These are phyloP conservation scores for Pyrenochaeta sp. DNA, from an alignment of 2,329 filamentous ascomycete genomes.

Conservation along the genomic window DNA sequence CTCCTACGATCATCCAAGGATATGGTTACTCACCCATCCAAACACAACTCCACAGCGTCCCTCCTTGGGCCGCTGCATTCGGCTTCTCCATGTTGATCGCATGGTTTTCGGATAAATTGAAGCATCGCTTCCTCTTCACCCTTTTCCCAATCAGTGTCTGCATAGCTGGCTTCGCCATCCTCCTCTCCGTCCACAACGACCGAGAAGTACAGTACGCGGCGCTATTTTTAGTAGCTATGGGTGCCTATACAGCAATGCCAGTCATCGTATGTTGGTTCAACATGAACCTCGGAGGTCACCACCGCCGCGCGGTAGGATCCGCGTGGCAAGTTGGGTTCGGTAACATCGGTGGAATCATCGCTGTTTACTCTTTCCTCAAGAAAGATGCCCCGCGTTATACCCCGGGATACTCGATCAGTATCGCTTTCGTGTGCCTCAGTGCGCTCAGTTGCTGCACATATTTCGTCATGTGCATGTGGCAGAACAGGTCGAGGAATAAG, in stretches of 20 bases:
- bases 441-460: conserved; percentile 69
- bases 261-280: conserved; percentile 71
- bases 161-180: conserved; percentile 78
- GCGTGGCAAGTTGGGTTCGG: conserved; percentile 62
- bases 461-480: conserved; percentile 62
- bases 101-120: conserved; percentile 72
- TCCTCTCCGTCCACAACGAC: conserved; percentile 76
- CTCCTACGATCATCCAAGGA: conserved; percentile 56
- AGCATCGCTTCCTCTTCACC: conserved; percentile 79
- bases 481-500: conserved; percentile 69
- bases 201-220: conserved; percentile 75
- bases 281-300: conserved; percentile 63
- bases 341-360: conserved; percentile 62
- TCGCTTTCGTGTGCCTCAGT: conserved; percentile 76
- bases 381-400: conserved; percentile 73
- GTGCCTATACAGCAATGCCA: conserved; percentile 87
- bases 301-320: conserved; percentile 57
- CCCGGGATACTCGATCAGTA: conserved; percentile 78
- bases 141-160: conserved; percentile 72
- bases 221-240: conserved; percentile 82
- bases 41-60: conserved; percentile 64
- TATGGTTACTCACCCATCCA: conserved; percentile 63
- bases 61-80: conserved; percentile 76
- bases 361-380: conserved; percentile 59
- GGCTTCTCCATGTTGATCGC: conserved; percentile 80